Percentiles rank a stretch among this genome's conserved stretches.
phyloP scores from a whole-genome alignment of 2,329 filamentous ascomycete species.

The Fusarium oxysporum region DNA sequence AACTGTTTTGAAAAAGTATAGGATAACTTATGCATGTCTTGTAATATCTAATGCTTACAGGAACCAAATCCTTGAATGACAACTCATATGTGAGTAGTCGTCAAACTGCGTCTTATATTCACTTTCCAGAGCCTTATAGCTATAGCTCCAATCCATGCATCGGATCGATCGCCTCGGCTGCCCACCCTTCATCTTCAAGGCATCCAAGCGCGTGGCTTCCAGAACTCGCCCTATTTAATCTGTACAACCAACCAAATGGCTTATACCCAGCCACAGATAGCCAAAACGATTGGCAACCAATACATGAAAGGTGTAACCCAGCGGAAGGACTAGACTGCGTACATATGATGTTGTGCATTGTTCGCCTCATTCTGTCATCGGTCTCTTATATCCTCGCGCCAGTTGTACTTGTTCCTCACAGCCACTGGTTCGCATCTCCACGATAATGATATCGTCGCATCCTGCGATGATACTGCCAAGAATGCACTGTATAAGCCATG shows the following conservation, averaged over 20 bases:
- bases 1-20: neutral
- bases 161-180: slow-evolving; percentile 20
- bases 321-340: neutral
- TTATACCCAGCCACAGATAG: neutral
- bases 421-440: neutral
- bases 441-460: neutral
- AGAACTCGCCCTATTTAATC: slow-evolving; percentile 18
- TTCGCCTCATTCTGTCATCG: slow-evolving; percentile 16
- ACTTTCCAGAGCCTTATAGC: neutral
- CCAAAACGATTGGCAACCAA: slow-evolving; percentile 16
- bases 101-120: neutral
- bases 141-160: slow-evolving; percentile 15
- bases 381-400: neutral
- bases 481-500: slow-evolving; percentile 7
- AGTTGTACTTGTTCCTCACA: neutral
- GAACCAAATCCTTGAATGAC: neutral
- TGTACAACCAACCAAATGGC: neutral
- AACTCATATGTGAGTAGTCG: slow-evolving; percentile 1
- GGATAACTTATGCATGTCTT: neutral
- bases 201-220: slow-evolving; percentile 10
- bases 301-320: neutral
- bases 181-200: slow-evolving; percentile 9
- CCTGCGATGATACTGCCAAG: neutral
- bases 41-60: neutral
- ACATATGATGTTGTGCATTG: neutral